Evolutionary conservation across 2,329 filamentous ascomycete genomes (phyloP).

Genomic region (Corniculantispora saksenae): DNA sequence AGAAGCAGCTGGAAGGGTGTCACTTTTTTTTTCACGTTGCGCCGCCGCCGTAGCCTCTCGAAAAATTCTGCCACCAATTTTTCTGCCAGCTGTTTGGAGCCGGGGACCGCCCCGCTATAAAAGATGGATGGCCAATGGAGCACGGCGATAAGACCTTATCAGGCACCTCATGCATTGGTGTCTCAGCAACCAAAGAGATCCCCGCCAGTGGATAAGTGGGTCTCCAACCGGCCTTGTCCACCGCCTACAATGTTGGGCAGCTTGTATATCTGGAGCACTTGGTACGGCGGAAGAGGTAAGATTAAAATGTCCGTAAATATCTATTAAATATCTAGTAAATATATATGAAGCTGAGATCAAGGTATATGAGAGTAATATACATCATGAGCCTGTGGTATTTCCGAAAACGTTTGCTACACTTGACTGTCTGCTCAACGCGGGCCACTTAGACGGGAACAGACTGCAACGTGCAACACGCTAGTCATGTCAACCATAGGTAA

Average conservation of each 20-base stretch:
- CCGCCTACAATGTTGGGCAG: slow-evolving; percentile 1
- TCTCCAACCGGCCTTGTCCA: neutral
- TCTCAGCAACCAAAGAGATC: slow-evolving; percentile 20
- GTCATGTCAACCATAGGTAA: neutral
- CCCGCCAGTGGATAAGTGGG: slow-evolving; percentile 7
- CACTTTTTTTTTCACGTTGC: slow-evolving; percentile 15
- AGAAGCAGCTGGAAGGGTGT: slow-evolving; percentile 9
- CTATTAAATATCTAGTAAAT: neutral
- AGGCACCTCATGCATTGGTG: neutral
- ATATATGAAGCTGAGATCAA: too few species aligned
- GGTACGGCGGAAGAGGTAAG: too few species aligned
- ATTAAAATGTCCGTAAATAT: neutral
- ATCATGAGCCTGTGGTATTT: neutral
- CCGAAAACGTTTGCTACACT: too few species aligned
- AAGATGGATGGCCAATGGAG: neutral
- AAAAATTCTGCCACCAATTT: slow-evolving; percentile 18
- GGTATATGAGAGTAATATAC: too few species aligned
- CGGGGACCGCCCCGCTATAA: neutral
- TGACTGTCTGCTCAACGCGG: neutral
- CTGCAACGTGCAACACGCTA: neutral
- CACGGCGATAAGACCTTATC: slow-evolving; percentile 17
- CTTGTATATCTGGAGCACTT: too few species aligned
- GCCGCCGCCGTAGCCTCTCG: slow-evolving; percentile 2
- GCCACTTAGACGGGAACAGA: slow-evolving; percentile 1
- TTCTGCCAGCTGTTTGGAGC: slow-evolving; percentile 10